Conservation (phyloP, 139 green algal species). For the Protoeuglena noctilucae region DNA sequence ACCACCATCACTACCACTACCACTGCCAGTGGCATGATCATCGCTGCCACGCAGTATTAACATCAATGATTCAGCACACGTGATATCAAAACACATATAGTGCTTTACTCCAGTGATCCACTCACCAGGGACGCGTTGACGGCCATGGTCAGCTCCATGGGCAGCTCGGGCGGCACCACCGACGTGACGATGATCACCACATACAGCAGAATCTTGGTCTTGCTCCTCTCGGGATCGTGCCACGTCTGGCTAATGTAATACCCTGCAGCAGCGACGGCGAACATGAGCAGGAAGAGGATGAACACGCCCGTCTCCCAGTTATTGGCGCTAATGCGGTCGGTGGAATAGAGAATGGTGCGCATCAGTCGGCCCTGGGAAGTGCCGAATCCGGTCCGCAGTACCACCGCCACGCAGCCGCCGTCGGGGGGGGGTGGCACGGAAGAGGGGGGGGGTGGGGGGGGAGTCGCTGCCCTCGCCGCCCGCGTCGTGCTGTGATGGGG, state of each 20-base stretch:
- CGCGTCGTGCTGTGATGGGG: too few relatives aligned
- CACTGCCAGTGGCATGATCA: too few relatives aligned
- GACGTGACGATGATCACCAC: constrained; percentile 95
- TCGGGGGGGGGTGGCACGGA: constrained; percentile 32
- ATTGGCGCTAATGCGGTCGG: constrained; percentile 85
- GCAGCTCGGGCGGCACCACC: constrained; percentile 90
- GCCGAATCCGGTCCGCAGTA: constrained; percentile 92
- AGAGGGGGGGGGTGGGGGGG: too few relatives aligned
- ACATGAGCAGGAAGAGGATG: constrained; percentile 94
- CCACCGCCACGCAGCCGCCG: constrained; percentile 71
- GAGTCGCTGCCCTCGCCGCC: too few relatives aligned
- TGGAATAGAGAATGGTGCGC: constrained; percentile 93
- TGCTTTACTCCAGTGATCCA: too few relatives aligned
- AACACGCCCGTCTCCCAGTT: constrained; percentile 84
- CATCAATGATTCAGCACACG: too few relatives aligned
- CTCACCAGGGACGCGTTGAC: constrained; percentile 54
- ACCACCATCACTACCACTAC: too few relatives aligned
- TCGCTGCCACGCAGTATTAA: too few relatives aligned
- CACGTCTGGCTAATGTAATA: constrained; percentile 73
- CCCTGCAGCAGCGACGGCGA: constrained; percentile 65
- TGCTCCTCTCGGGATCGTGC: constrained; percentile 65
- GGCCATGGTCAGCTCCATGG: constrained; percentile 95
- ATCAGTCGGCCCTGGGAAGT: constrained; percentile 88
- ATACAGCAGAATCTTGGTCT: constrained; percentile 95
- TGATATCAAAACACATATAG: too few relatives aligned